Percentiles rank a stretch among this genome's conserved stretches.
Evolutionary conservation across 1,139 yeast genomes (phyloP).

Genomic region (Pichia kudriavzevii): DNA sequence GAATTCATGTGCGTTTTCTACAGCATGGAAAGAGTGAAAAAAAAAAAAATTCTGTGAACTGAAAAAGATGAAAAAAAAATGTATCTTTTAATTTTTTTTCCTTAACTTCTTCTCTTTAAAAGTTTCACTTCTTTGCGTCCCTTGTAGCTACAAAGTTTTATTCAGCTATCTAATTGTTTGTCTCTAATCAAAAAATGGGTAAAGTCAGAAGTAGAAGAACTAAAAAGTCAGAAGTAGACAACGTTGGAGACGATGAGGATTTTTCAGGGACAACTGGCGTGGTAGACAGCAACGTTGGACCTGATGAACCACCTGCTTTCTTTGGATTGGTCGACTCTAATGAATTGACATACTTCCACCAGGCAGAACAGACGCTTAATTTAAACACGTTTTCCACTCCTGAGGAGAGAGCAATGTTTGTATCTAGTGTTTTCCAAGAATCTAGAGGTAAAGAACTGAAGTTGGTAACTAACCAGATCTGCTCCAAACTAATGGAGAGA

Average conservation of each 20-base stretch:
- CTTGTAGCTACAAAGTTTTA: background rate
- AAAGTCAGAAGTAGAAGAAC: conserved; percentile 67
- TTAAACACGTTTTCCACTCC: conserved; percentile 68
- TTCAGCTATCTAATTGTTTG: background rate
- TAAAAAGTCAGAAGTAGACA: conserved; percentile 27
- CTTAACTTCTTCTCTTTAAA: background rate
- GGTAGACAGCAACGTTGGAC: too few species aligned
- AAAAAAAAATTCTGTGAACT: too few species aligned
- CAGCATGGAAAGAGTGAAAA: too few species aligned
- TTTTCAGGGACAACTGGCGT: too few species aligned
- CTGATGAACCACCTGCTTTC: conserved; percentile 39
- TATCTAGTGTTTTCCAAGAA: conserved; percentile 75
- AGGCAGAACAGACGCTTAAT: conserved; percentile 81
- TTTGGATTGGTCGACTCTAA: conserved; percentile 80
- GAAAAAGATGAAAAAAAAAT: too few species aligned
- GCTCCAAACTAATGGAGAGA: conserved; percentile 88
- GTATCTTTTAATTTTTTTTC: background rate
- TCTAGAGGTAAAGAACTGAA: conserved; percentile 85
- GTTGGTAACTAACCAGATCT: conserved; percentile 87
- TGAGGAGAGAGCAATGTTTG: conserved; percentile 70
- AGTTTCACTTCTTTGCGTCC: background rate
- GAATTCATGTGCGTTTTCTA: too few species aligned
- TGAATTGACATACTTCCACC: conserved; percentile 85
- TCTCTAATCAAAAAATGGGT: conserved; percentile 17
- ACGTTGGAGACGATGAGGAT: conserved; percentile 6